Evolutionary conservation across 208 protist species (phyloP).

Genomic region (Acanthamoeba sp.): DNA sequence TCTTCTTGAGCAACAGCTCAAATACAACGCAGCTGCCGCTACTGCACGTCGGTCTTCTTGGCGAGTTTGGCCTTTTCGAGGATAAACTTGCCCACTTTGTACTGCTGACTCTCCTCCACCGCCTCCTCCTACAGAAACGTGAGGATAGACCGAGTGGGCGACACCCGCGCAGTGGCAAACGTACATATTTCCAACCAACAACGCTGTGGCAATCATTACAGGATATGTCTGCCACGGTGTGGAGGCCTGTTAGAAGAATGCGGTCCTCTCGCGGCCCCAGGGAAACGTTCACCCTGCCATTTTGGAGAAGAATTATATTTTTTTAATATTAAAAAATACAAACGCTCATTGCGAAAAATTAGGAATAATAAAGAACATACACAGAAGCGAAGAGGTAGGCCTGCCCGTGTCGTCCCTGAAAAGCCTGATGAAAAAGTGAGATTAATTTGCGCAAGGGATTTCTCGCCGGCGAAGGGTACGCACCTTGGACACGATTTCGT

Average conservation of each 20-base stretch:
- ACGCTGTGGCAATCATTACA: conserved; percentile 77
- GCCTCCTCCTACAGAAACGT: conserved; percentile 71
- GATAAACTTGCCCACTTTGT: conserved; percentile 85
- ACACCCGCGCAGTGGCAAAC: neutral
- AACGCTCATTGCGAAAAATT: neutral
- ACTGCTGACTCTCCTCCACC: conserved; percentile 81
- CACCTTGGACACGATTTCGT: conserved; percentile 81
- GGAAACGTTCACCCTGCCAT: conserved; percentile 21
- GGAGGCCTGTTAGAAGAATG: conserved; percentile 79
- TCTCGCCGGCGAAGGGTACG: neutral
- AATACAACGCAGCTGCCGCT: neutral
- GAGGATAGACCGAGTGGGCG: too few relatives aligned
- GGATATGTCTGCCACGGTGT: conserved; percentile 80
- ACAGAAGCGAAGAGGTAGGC: conserved; percentile 77
- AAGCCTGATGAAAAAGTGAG: conserved; percentile 45
- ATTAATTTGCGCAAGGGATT: neutral
- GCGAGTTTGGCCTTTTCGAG: conserved; percentile 79
- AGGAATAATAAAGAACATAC: conserved; percentile 1
- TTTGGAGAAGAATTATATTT: too few relatives aligned
- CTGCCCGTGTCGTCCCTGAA: conserved; percentile 77
- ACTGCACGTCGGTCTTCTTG: neutral
- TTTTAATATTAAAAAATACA: neutral
- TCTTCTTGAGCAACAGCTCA: too few relatives aligned
- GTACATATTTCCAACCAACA: conserved; percentile 84
- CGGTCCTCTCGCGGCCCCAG: conserved; percentile 75